Evolutionary conservation across 208 protist species (phyloP).

Genomic region (Tritrichomonas foetus): DNA sequence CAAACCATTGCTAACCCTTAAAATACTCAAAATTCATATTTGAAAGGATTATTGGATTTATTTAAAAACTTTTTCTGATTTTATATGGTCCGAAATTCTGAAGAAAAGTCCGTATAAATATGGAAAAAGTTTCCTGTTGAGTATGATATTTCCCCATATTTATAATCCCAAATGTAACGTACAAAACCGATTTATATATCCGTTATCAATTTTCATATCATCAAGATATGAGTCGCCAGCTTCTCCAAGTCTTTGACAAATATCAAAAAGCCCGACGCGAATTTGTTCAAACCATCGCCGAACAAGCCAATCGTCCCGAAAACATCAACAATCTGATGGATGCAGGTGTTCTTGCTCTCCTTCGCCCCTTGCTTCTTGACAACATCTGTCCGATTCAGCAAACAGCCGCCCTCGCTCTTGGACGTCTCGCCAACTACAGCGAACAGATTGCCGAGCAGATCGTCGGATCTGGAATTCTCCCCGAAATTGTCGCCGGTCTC

Average conservation of each 20-base stretch:
- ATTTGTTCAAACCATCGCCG: constrained; percentile 86
- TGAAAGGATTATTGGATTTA: too few species aligned
- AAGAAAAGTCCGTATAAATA: too few species aligned
- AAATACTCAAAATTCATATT: too few species aligned
- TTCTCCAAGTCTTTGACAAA: constrained; percentile 86
- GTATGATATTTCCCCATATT: too few species aligned
- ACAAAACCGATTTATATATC: too few species aligned
- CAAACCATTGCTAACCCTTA: too few species aligned
- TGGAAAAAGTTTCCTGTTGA: too few species aligned
- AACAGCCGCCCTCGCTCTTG: constrained; percentile 88
- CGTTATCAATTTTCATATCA: too few species aligned
- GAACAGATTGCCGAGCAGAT: constrained; percentile 91
- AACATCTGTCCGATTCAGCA: constrained; percentile 91
- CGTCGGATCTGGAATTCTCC: constrained; percentile 87
- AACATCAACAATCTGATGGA: constrained; percentile 89
- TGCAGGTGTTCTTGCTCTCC: constrained; percentile 85
- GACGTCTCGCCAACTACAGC: constrained; percentile 88
- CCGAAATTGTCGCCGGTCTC: constrained; percentile 91
- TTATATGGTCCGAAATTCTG: too few species aligned
- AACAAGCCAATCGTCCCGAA: constrained; percentile 82
- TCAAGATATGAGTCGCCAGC: background rate
- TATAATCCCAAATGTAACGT: too few species aligned
- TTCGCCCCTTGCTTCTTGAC: constrained; percentile 90
- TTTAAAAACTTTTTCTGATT: too few species aligned
- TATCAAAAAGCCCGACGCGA: constrained; percentile 87